Evolutionary conservation across 2,329 filamentous ascomycete species (phyloP).

Genomic region (Chrysoporthe puriensis): DNA sequence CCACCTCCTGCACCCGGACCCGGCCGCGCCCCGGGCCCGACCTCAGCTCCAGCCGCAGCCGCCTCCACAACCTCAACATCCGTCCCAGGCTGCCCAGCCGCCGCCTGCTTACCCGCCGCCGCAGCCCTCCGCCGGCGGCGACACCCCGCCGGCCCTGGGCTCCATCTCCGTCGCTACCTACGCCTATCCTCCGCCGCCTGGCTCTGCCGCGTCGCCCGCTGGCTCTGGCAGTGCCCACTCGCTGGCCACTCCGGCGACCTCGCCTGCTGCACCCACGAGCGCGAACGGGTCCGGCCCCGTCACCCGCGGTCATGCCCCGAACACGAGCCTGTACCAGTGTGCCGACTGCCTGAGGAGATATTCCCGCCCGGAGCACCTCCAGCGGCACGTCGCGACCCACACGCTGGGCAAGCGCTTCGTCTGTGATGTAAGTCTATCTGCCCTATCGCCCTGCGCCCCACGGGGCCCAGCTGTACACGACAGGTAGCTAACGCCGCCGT

Average conservation of each 20-base stretch:
- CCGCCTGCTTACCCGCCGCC: not conserved
- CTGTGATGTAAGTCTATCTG: constrained; percentile 39
- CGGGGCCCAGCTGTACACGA: not conserved
- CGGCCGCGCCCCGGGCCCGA: constrained; percentile 10
- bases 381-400: constrained; percentile 55
- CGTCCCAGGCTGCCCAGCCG: constrained; percentile 3
- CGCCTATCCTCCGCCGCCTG: constrained; percentile 14
- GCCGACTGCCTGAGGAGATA: constrained; percentile 56
- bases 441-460: not conserved
- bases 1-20: constrained; percentile 29
- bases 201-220: constrained; percentile 16
- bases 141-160: not conserved
- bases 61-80: not conserved
- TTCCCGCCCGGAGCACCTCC: constrained; percentile 57
- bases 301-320: constrained; percentile 33
- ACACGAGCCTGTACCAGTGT: constrained; percentile 48
- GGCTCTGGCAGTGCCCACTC: constrained; percentile 22
- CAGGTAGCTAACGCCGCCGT: constrained; percentile 33
- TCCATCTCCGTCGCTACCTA: constrained; percentile 9
- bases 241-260: constrained; percentile 23
- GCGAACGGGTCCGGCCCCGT: constrained; percentile 10
- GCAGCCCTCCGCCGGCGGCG: not conserved
- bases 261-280: constrained; percentile 32
- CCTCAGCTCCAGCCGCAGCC: constrained; percentile 11
- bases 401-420: constrained; percentile 54